Conservation (phyloP, 148 eudicot species). For the Fagopyrum esculentum region DNA sequence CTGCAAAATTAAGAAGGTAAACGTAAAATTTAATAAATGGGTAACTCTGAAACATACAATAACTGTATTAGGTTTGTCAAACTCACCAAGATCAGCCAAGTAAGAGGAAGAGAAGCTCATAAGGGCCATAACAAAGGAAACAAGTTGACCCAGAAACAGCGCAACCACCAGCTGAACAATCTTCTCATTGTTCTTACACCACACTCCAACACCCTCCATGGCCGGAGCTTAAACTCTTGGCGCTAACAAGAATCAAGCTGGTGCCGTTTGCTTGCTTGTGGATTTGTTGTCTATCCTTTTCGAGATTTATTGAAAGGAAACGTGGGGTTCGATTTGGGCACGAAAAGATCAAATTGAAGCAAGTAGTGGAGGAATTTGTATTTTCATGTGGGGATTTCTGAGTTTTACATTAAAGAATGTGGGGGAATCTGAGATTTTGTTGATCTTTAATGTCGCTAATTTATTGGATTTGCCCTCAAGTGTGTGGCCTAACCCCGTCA, state of each 20-base stretch:
- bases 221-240: neutral
- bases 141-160: slow-evolving; percentile 13
- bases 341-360: neutral
- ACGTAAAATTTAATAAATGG: neutral
- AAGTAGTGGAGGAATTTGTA: neutral
- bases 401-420: neutral
- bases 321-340: neutral
- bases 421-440: neutral
- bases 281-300: neutral
- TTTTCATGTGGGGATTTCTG: too few species aligned
- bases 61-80: neutral
- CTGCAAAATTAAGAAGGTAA: slow-evolving; percentile 20
- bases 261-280: neutral
- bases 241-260: neutral
- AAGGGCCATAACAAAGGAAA: slow-evolving; percentile 15
- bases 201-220: slow-evolving; percentile 9
- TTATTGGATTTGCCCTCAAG: neutral
- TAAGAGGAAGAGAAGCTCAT: slow-evolving; percentile 19
- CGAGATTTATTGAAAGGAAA: neutral
- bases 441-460: neutral
- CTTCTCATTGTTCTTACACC: slow-evolving; percentile 15
- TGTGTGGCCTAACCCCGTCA: slow-evolving; percentile 1
- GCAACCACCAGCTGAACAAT: slow-evolving; percentile 9
- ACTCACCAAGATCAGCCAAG: slow-evolving; percentile 15
- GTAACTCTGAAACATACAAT: too few species aligned